phyloP scores from a whole-genome alignment of 805 yeast genomes.

The Saitoella complicata region DNA sequence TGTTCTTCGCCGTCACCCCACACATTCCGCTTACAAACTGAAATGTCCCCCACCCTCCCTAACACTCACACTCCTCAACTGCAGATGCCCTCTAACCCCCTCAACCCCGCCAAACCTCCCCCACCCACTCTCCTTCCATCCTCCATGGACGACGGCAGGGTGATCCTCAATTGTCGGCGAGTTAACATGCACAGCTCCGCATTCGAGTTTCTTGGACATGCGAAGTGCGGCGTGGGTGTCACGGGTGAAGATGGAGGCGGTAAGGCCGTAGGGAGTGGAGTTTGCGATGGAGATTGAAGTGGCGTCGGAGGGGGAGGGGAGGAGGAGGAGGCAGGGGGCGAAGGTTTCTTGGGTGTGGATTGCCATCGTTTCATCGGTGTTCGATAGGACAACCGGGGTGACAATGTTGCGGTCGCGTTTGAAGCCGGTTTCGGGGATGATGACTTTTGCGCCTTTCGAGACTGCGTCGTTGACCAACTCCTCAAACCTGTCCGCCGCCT shows the following conservation, averaged over 20 bases:
- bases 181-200: conserved; percentile 76
- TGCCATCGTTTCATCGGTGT: conserved; percentile 48
- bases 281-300: conserved; percentile 64
- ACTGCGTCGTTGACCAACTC: conserved; percentile 28
- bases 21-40: no score
- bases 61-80: no score
- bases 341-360: conserved; percentile 73
- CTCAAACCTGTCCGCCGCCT: conserved; percentile 57
- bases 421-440: no score
- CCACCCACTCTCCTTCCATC: conserved; percentile 61
- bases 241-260: conserved; percentile 72
- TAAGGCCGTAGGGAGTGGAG: conserved; percentile 66
- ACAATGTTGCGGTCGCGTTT: conserved; percentile 17
- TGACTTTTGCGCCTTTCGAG: no score
- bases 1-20: no score
- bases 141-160: conserved; percentile 60
- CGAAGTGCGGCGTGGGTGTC: conserved; percentile 50
- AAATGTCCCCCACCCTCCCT: no score
- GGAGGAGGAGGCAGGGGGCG: conserved; percentile 71
- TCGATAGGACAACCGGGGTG: conserved; percentile 66
- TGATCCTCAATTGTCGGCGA: conserved; percentile 17
- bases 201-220: conserved; percentile 49
- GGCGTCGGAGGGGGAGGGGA: conserved; percentile 55
- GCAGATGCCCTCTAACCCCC: no score
- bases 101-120: conserved; percentile 51